phyloP scores from a whole-genome alignment of 169 alveolate species.

The Plasmodium coatneyi region DNA sequence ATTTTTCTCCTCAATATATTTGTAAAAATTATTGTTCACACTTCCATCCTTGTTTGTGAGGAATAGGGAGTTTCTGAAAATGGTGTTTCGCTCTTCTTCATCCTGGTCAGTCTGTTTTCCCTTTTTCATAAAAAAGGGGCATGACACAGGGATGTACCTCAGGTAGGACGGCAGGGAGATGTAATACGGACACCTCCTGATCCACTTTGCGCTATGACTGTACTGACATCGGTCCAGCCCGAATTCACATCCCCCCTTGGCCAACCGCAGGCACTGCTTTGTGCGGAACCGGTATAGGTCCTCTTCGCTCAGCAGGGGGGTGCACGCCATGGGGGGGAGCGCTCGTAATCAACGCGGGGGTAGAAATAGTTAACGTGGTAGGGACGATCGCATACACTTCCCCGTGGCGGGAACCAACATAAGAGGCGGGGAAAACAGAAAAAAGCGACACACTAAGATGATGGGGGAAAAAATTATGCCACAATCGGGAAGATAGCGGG shows the following conservation, averaged over 20 bases:
- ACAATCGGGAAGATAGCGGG: background rate
- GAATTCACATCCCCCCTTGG: conserved; percentile 86
- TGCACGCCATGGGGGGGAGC: conserved; percentile 52
- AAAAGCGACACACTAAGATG: background rate
- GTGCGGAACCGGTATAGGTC: conserved; percentile 89
- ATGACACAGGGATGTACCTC: conserved; percentile 87
- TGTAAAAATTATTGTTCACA: conserved; percentile 68
- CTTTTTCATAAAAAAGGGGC: conserved; percentile 80
- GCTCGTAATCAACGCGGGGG: background rate
- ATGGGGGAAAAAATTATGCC: background rate
- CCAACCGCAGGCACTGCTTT: conserved; percentile 85
- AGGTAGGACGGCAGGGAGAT: conserved; percentile 85
- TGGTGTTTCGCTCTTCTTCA: conserved; percentile 75
- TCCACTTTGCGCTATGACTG: conserved; percentile 89
- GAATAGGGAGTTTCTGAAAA: conserved; percentile 73
- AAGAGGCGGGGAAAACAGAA: background rate
- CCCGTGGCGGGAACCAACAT: background rate
- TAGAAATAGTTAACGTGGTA: background rate
- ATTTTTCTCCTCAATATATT: conserved; percentile 55
- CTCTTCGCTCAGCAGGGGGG: conserved; percentile 88
- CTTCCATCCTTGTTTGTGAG: conserved; percentile 63
- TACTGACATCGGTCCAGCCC: conserved; percentile 89
- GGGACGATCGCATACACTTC: background rate
- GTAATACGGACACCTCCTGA: conserved; percentile 89
- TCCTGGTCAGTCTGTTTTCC: conserved; percentile 74